Percentiles rank a stretch among this genome's conserved stretches.
phyloP scores from a whole-genome alignment of 352 stramenopile genomes.

The Aphanomyces euteiches region DNA sequence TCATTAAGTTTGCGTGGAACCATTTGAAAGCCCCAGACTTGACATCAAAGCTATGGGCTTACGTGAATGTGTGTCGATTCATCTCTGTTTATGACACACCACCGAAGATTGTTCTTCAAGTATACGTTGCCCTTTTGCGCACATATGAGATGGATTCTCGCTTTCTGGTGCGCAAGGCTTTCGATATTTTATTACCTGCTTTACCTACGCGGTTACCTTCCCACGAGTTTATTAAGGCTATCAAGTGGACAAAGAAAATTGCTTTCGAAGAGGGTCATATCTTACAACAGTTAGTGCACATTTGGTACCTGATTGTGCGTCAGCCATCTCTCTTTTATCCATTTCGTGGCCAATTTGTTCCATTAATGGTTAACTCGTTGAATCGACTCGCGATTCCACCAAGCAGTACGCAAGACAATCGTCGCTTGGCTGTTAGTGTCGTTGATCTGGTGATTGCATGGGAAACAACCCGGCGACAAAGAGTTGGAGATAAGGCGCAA shows the following conservation, averaged over 20 bases:
- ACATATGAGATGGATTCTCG: slow-evolving; percentile 93
- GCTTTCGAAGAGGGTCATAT: slow-evolving; percentile 97
- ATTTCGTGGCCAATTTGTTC: slow-evolving; percentile 91
- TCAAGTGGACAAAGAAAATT: slow-evolving; percentile 98
- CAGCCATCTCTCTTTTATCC: slow-evolving; percentile 92
- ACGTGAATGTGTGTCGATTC: slow-evolving; percentile 96
- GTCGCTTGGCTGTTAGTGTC: slow-evolving; percentile 89
- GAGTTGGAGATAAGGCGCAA: slow-evolving; percentile 37
- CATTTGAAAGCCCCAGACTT: slow-evolving; percentile 94
- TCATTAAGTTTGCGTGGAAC: slow-evolving; percentile 99
- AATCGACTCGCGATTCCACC: slow-evolving; percentile 93
- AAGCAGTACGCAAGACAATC: slow-evolving; percentile 91
- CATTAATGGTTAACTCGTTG: slow-evolving; percentile 95
- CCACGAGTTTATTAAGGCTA: slow-evolving; percentile 93
- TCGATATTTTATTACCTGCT: slow-evolving; percentile 94
- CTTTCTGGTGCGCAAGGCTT: slow-evolving; percentile 90
- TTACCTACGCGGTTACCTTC: slow-evolving; percentile 84
- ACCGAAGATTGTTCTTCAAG: slow-evolving; percentile 96
- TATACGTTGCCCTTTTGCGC: slow-evolving; percentile 93
- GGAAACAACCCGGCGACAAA: slow-evolving; percentile 84
- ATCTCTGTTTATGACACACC: slow-evolving; percentile 95
- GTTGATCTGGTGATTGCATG: slow-evolving; percentile 96
- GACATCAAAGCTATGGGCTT: slow-evolving; percentile 95
- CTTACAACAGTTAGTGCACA: slow-evolving; percentile 94
- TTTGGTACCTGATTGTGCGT: slow-evolving; percentile 96